These are phyloP conservation scores for Aristolochia californica DNA, from an alignment of 164 flowering plant genomes.

Conservation along the genomic window DNA sequence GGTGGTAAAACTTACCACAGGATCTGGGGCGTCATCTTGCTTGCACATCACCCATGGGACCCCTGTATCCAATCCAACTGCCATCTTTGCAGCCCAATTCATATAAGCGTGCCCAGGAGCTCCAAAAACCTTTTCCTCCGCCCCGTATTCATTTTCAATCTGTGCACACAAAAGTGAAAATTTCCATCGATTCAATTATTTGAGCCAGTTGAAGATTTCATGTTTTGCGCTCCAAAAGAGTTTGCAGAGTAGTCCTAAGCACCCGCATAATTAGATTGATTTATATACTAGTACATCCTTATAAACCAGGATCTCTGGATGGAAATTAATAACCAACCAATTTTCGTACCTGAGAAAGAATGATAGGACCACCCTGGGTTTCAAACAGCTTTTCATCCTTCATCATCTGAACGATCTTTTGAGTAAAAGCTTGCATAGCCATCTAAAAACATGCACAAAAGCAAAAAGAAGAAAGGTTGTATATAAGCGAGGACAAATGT, in stretches of 20 bases:
- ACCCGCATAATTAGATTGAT: too few relatives aligned
- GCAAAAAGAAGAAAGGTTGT: neutral
- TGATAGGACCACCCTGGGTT: conserved; percentile 78
- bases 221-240: too few relatives aligned
- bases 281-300: too few relatives aligned
- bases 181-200: too few relatives aligned
- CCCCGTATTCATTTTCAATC: conserved; percentile 74
- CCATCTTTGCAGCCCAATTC: conserved; percentile 74
- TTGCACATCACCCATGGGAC: conserved; percentile 89
- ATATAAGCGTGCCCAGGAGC: conserved; percentile 49
- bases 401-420: conserved; percentile 63
- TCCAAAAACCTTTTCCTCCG: conserved; percentile 32
- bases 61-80: conserved; percentile 42
- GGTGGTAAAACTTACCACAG: conserved; percentile 31
- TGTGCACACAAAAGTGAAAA: conserved; percentile 8
- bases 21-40: conserved; percentile 73
- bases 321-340: too few relatives aligned
- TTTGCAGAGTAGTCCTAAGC: too few relatives aligned
- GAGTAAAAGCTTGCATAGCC: conserved; percentile 71
- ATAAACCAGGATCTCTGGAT: too few relatives aligned
- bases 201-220: neutral
- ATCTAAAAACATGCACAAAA: conserved; percentile 21
- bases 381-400: conserved; percentile 51
- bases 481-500: neutral
- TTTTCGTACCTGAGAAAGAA: conserved; percentile 50